These are phyloP conservation scores for Dinochytrium kinnereticum DNA, from an alignment of 371 early-diverging fungal genomes.

Conservation along the genomic window DNA sequence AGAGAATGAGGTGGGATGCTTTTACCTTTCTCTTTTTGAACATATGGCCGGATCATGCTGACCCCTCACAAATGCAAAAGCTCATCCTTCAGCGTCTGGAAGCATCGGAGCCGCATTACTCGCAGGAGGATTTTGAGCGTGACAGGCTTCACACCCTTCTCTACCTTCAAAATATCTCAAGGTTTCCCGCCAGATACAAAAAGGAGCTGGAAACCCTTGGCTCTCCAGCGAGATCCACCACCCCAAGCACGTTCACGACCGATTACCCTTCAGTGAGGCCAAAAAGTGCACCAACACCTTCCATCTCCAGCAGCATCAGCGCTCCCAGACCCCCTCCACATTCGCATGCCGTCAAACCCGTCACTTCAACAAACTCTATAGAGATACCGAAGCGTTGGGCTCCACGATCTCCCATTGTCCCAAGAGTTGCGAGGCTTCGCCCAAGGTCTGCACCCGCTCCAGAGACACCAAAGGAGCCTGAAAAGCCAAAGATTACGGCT, in stretches of 20 bases:
- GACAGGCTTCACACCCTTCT: slow-evolving; percentile 19
- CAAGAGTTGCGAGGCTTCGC: not conserved
- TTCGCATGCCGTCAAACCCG: not conserved
- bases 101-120: slow-evolving; percentile 21
- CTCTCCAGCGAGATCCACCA: not conserved
- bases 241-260: not conserved
- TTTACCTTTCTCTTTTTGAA: not conserved
- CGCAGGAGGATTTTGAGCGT: slow-evolving; percentile 8
- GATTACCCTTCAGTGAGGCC: not conserved
- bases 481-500: slow-evolving; percentile 2
- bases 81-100: slow-evolving; percentile 33
- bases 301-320: too few relatives aligned
- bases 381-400: not conserved
- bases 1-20: slow-evolving; percentile 25
- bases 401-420: not conserved
- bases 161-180: slow-evolving; percentile 31
- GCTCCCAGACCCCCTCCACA: not conserved
- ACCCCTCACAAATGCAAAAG: too few relatives aligned
- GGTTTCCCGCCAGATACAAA: slow-evolving; percentile 26
- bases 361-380: not conserved
- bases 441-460: not conserved
- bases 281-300: not conserved
- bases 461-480: not conserved
- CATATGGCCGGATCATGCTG: not conserved
- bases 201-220: slow-evolving; percentile 7